phyloP scores from a whole-genome alignment of 1,284 basidiomycete genomes.

The Heterobasidion occidentale region DNA sequence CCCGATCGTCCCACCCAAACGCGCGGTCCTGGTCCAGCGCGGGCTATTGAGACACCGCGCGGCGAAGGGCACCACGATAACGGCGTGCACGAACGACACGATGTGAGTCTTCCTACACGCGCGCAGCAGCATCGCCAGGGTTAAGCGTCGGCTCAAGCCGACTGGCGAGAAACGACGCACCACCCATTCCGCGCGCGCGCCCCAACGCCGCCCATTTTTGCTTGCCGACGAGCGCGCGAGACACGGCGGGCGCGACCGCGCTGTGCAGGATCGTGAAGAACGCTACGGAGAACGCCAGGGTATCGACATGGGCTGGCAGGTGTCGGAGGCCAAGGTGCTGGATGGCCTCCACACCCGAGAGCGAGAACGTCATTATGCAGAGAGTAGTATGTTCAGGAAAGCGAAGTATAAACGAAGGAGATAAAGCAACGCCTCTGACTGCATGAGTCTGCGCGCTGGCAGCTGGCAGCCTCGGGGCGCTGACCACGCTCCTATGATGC shows the following conservation, averaged over 20 bases:
- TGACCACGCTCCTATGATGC: too few relatives aligned
- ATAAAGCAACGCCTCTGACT: too few relatives aligned
- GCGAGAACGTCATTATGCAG: not conserved
- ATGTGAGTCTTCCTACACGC: constrained; percentile 36
- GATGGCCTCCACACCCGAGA: not conserved
- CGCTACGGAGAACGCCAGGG: constrained; percentile 54
- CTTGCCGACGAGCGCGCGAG: constrained; percentile 25
- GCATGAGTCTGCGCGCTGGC: too few relatives aligned
- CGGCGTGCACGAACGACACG: constrained; percentile 46
- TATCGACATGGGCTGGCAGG: constrained; percentile 56
- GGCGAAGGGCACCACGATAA: constrained; percentile 43
- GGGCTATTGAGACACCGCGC: constrained; percentile 30
- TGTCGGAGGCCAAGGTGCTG: constrained; percentile 15
- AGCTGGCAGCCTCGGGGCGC: too few relatives aligned
- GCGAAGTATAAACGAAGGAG: not conserved
- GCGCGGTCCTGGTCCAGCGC: constrained; percentile 38
- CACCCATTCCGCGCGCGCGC: constrained; percentile 43
- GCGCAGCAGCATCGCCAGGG: not conserved
- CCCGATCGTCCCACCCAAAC: constrained; percentile 47
- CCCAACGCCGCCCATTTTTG: constrained; percentile 32
- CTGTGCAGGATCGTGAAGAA: constrained; percentile 42
- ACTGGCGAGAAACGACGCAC: constrained; percentile 21
- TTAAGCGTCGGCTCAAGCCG: not conserved
- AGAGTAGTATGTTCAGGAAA: not conserved
- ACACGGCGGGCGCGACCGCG: constrained; percentile 40